Conservation (phyloP, 257 asterid species). For the Gentiana straminea region DNA sequence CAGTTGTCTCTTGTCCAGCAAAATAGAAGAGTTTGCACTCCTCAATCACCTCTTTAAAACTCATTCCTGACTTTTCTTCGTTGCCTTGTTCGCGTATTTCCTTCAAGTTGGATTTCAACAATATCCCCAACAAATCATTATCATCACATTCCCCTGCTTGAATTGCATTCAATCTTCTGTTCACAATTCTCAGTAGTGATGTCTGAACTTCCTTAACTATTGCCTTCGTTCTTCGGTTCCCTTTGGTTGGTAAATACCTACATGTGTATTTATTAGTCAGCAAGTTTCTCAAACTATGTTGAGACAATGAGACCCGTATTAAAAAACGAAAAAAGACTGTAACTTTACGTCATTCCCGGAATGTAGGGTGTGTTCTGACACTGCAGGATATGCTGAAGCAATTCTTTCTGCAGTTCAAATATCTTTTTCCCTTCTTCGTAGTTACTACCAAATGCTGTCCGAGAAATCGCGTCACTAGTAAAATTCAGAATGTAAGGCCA, state of each 20-base stretch:
- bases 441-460: too few relatives aligned
- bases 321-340: too few relatives aligned
- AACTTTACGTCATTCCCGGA: too few relatives aligned
- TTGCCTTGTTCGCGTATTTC: slow-evolving; percentile 21
- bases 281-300: too few relatives aligned
- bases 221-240: slow-evolving; percentile 23
- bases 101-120: slow-evolving; percentile 25
- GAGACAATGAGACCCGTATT: too few relatives aligned
- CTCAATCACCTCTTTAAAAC: not conserved
- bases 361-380: too few relatives aligned
- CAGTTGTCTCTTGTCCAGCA: not conserved
- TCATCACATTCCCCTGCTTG: slow-evolving; percentile 7
- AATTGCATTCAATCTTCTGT: slow-evolving; percentile 10
- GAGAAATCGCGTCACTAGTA: too few relatives aligned
- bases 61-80: slow-evolving; percentile 10
- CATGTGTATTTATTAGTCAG: too few relatives aligned
- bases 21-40: not conserved
- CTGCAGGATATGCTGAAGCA: too few relatives aligned
- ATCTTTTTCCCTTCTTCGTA: too few relatives aligned
- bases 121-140: slow-evolving; percentile 24
- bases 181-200: slow-evolving; percentile 11
- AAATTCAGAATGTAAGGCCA: too few relatives aligned
- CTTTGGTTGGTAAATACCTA: slow-evolving; percentile 29
- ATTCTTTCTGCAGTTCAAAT: too few relatives aligned
- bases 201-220: slow-evolving; percentile 15